phyloP scores from a whole-genome alignment of 192 early-diverging fungal species.

The Mortierella hygrophila region DNA sequence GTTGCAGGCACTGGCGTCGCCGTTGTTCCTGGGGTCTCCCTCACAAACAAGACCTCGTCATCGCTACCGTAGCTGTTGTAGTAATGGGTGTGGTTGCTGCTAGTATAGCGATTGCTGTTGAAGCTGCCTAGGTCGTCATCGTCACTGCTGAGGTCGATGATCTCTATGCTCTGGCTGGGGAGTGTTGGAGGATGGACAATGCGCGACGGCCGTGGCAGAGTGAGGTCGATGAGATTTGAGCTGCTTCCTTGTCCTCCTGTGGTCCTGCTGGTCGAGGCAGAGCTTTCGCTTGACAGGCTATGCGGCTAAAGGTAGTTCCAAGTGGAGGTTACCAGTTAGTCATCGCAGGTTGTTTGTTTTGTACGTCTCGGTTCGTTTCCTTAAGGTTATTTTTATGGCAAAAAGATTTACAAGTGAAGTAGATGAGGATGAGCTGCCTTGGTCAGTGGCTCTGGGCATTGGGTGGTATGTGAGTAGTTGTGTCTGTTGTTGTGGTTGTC shows the following conservation, averaged over 20 bases:
- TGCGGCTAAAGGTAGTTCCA: neutral
- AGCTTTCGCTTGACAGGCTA: neutral
- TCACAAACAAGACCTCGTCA: conserved; percentile 33
- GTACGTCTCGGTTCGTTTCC: neutral
- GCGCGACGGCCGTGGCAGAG: conserved; percentile 20
- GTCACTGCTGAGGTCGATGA: conserved; percentile 36
- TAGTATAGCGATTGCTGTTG: conserved; percentile 14
- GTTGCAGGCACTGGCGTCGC: neutral
- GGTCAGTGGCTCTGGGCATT: neutral
- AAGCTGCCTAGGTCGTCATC: conserved; percentile 13
- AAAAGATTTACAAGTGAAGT: neutral
- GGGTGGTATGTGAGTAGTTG: neutral
- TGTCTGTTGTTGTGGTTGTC: neutral
- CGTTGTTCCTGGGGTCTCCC: conserved; percentile 11
- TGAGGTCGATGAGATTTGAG: conserved; percentile 34
- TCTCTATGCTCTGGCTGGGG: conserved; percentile 35
- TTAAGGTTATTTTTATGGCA: neutral
- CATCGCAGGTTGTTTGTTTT: neutral
- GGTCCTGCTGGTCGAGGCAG: neutral
- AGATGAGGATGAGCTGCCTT: conserved; percentile 6
- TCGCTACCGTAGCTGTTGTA: neutral
- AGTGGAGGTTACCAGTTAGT: neutral
- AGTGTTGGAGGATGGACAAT: conserved; percentile 21
- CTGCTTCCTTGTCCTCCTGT: neutral
- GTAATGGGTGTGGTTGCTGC: neutral